Base-by-base conservation (phyloP, 2,329 filamentous ascomycete species). In the Botrytis squamosa region DNA sequence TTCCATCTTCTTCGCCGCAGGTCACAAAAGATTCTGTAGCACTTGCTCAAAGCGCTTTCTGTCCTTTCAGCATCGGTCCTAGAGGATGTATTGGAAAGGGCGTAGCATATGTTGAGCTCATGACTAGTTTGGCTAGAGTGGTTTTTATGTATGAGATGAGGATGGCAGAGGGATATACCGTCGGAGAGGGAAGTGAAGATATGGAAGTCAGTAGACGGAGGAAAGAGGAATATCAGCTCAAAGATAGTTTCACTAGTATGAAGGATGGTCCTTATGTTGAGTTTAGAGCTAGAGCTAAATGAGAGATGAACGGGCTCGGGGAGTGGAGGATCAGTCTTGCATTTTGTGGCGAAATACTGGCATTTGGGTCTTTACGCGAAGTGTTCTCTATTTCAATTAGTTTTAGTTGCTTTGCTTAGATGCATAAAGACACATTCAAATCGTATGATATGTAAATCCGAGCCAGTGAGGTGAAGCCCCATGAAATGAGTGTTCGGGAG, bases 211-310 rank as follows among this genome's bases (percentile, higher is more conserved):
- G 89, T 0, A 84, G 89, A 64, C 85, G 89, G 72, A 84, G 86
- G 65, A 80, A 79, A 29, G 83, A 80, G 1, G 92, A 94, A 84
- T 93, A 90, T 81, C 91, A 93, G 84, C 83, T 93, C 73, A 83
- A 87, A 70, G 92, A 94, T 80, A 91, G 88, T 29, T 94, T 94
- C 82, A 93, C 92, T 46, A 92, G 90, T 78, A 84, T 88, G 78
- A 94, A 93, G 84, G 87, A 92, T 78, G 92, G 92, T 0, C 89
- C 90, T 0, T 85, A 92, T 83, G 84, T 93, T 73, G 88, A 93
- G 83, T 91, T 91, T 78, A 80, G 84, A 78, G 83, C 75, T 76
- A 71, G 69, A 25, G 44, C 18, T 22, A 65, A 16, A 16, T 70
- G 18, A 62, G 25, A 29, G 42, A 1, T 1, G 7, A 14, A 46